These are phyloP conservation scores for Polytolypa hystricis DNA, from an alignment of 2,329 filamentous ascomycete genomes.

Conservation along the genomic window DNA sequence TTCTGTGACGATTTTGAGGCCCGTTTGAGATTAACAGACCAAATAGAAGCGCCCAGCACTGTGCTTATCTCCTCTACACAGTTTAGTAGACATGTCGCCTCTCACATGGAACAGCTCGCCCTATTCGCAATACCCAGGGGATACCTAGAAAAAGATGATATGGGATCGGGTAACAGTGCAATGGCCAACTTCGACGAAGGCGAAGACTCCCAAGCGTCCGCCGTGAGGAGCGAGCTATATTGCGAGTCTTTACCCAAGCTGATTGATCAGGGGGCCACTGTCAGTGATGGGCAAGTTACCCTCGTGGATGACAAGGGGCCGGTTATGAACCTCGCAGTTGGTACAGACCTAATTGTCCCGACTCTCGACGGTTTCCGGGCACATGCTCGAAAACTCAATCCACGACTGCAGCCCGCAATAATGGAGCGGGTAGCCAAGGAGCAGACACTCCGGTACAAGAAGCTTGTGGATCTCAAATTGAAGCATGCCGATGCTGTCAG, in stretches of 20 bases:
- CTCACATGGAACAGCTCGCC: slow-evolving; percentile 2
- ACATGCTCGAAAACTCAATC: slow-evolving; percentile 64
- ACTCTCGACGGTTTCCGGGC: slow-evolving; percentile 65
- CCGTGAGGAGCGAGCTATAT: too few species aligned
- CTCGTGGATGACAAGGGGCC: slow-evolving; percentile 48
- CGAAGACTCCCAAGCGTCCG: too few species aligned
- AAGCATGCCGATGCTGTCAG: slow-evolving; percentile 56
- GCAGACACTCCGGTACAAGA: slow-evolving; percentile 68
- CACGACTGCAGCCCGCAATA: slow-evolving; percentile 55
- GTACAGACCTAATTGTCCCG: slow-evolving; percentile 58
- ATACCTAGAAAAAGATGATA: too few species aligned
- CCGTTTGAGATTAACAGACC: too few species aligned
- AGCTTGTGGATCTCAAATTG: slow-evolving; percentile 56
- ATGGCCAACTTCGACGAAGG: too few species aligned
- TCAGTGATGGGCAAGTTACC: slow-evolving; percentile 52
- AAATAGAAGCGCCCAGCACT: too few species aligned
- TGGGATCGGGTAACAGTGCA: too few species aligned
- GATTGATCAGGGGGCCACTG: too few species aligned
- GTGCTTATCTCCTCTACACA: too few species aligned
- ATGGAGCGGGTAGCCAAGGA: slow-evolving; percentile 74
- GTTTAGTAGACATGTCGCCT: slow-evolving; percentile 2
- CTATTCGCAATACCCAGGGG: slow-evolving; percentile 3
- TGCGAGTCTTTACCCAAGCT: too few species aligned
- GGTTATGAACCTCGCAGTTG: slow-evolving; percentile 50
- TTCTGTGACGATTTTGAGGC: too few species aligned